Conservation (phyloP, 192 early-diverging fungal genomes). For the Paraglomus brasilianum region DNA sequence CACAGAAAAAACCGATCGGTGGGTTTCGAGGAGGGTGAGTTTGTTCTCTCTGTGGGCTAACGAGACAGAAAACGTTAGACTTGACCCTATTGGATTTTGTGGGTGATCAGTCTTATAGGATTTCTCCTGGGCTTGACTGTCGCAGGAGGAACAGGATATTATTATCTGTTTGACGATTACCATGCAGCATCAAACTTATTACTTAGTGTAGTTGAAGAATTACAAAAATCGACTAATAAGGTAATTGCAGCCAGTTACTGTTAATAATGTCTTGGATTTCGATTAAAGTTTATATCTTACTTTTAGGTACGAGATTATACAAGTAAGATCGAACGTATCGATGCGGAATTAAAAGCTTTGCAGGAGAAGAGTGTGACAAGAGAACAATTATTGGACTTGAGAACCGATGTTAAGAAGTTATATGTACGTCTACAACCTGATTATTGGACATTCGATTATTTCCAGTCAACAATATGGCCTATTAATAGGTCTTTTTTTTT, state of each 20-base stretch:
- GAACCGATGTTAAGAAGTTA: constrained; percentile 52
- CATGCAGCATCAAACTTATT: constrained; percentile 67
- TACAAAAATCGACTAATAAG: constrained; percentile 75
- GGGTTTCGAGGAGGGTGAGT: constrained; percentile 23
- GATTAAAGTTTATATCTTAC: neutral
- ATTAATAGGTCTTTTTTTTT: constrained; percentile 6
- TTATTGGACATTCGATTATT: neutral
- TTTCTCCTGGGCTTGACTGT: constrained; percentile 76
- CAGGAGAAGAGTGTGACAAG: constrained; percentile 57
- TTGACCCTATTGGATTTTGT: constrained; percentile 1
- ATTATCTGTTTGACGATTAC: constrained; percentile 87
- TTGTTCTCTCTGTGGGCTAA: neutral
- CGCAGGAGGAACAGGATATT: constrained; percentile 74
- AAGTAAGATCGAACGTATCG: constrained; percentile 74
- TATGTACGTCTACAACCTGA: constrained; percentile 40
- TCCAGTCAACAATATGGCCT: neutral
- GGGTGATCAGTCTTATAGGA: constrained; percentile 60
- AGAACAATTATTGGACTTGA: constrained; percentile 53
- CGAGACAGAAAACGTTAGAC: neutral
- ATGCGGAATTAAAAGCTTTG: constrained; percentile 59
- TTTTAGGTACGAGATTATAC: constrained; percentile 68
- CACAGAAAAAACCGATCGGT: constrained; percentile 4
- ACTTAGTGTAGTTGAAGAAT: constrained; percentile 73
- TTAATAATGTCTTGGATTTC: neutral
- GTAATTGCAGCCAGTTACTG: constrained; percentile 36